These are phyloP conservation scores for Fusarium napiforme DNA, from an alignment of 2,329 filamentous ascomycete species.

Conservation along the genomic window DNA sequence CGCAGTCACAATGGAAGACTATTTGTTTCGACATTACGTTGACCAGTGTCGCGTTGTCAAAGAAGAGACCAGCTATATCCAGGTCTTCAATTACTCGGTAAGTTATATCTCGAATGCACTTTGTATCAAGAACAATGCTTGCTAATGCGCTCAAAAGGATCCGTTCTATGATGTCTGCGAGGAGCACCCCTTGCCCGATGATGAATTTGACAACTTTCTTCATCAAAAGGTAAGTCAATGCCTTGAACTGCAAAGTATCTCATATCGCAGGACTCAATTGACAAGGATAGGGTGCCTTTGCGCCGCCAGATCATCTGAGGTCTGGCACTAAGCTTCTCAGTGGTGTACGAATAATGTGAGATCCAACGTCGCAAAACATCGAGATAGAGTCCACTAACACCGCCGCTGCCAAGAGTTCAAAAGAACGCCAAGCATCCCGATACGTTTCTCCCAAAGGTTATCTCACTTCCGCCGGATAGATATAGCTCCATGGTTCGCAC, in stretches of 20 bases:
- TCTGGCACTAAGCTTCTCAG: constrained; percentile 58
- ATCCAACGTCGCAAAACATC: constrained; percentile 17
- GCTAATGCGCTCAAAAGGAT: constrained; percentile 53
- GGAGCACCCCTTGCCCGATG: constrained; percentile 61
- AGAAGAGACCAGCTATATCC: constrained; percentile 66
- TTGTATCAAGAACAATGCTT: not conserved
- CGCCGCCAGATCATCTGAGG: constrained; percentile 55
- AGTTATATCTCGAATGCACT: constrained; percentile 36
- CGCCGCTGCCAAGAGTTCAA: constrained; percentile 58
- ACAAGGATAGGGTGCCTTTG: constrained; percentile 63
- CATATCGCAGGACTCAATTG: not conserved
- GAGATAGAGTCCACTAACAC: constrained; percentile 6
- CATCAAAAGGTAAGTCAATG: constrained; percentile 56
- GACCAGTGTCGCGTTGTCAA: constrained; percentile 59
- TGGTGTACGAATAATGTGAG: constrained; percentile 67
- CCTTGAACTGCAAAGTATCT: not conserved
- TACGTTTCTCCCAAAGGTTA: constrained; percentile 66
- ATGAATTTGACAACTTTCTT: constrained; percentile 70
- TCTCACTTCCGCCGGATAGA: constrained; percentile 61
- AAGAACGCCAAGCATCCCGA: constrained; percentile 66
- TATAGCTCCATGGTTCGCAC: constrained; percentile 68
- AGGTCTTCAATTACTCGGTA: constrained; percentile 70
- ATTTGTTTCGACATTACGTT: constrained; percentile 64
- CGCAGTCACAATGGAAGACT: constrained; percentile 63
- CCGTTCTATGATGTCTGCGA: constrained; percentile 60